Base-by-base conservation (phyloP, 306 rosid species). In the Malus sylvestris region DNA sequence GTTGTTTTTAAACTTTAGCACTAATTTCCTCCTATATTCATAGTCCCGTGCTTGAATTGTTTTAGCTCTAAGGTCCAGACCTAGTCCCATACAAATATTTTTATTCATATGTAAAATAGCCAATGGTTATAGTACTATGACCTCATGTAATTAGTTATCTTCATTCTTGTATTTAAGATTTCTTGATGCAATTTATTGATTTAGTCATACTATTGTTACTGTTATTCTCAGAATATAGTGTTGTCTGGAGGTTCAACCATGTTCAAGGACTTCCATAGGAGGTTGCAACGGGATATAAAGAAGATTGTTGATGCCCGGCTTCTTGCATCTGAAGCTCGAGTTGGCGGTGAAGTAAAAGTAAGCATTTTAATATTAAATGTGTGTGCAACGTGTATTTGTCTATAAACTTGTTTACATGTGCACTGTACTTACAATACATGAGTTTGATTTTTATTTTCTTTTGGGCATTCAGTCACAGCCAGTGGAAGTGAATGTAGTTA, bases 171-270 rank as follows among this genome's bases (percentile, higher is more conserved):
- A 71, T 52, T n/a, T 67, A 20, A 65, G 27, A 68, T 32, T 32
- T 63, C 60, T 74, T 74, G 53, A 44, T 30, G 60, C 42, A 61
- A 6, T 64, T 72, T 73, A 46, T 68, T 68, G 58, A 60, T 67
- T 40, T 77, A 46, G n/a, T 57, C 53, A 66, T 57, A 52, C 8
- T 42, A 23, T 7, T 59, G 55, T 53, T 35, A 30, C 33, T 68
- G n/a, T 27, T 69, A 63, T 68, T 79, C 84, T 77, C 92, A 96
- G 99, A 96, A 96, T 83, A 83, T 96, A 55, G 99, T 96, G 73
- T 78, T 96, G 80, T 96, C 99, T 29, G 99, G 99, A 65, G 99
- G 99, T 55, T 96, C 99, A 80, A 96, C 99, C 73, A 96, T 96
- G 97, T 96, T 96, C 89, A 96, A 92, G 89, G 99, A 96, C 91